These are phyloP conservation scores for Floccularia luteovirens DNA, from an alignment of 768 basidiomycete species.

Conservation along the genomic window DNA sequence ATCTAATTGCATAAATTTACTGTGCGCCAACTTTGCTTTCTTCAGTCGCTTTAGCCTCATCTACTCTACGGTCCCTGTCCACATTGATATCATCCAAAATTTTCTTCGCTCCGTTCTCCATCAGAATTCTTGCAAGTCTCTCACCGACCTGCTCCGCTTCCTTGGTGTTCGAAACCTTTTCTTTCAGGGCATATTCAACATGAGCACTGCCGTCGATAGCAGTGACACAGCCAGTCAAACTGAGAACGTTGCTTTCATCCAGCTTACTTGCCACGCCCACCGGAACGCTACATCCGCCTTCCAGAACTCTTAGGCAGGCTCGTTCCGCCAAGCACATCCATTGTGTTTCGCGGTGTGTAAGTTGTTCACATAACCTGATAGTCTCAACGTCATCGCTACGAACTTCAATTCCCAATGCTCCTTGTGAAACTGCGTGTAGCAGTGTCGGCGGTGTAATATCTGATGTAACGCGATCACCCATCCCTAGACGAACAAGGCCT, in stretches of 20 bases:
- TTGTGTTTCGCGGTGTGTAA: constrained; percentile 73
- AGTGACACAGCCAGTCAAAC: constrained; percentile 78
- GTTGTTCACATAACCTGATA: constrained; percentile 50
- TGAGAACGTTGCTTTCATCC: constrained; percentile 29
- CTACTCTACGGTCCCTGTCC: constrained; percentile 48
- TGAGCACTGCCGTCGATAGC: constrained; percentile 68
- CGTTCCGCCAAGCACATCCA: constrained; percentile 82
- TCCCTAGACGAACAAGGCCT: constrained; percentile 77
- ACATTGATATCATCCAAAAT: constrained; percentile 81
- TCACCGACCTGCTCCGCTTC: constrained; percentile 69
- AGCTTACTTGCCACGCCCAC: constrained; percentile 71
- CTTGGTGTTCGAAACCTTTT: constrained; percentile 37
- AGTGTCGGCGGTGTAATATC: constrained; percentile 70
- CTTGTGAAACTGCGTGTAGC: constrained; percentile 91
- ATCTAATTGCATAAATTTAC: neutral
- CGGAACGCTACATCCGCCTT: constrained; percentile 97
- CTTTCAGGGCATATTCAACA: constrained; percentile 55
- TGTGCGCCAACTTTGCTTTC: neutral
- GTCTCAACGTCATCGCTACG: constrained; percentile 57
- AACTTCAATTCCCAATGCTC: constrained; percentile 85
- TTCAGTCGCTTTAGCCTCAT: constrained; percentile 11
- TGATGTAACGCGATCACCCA: constrained; percentile 66
- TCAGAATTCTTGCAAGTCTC: constrained; percentile 54
- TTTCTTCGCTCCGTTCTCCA: constrained; percentile 63
- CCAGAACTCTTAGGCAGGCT: constrained; percentile 79